Conservation (phyloP, 768 basidiomycete species). For the Podaxis pistillaris region DNA sequence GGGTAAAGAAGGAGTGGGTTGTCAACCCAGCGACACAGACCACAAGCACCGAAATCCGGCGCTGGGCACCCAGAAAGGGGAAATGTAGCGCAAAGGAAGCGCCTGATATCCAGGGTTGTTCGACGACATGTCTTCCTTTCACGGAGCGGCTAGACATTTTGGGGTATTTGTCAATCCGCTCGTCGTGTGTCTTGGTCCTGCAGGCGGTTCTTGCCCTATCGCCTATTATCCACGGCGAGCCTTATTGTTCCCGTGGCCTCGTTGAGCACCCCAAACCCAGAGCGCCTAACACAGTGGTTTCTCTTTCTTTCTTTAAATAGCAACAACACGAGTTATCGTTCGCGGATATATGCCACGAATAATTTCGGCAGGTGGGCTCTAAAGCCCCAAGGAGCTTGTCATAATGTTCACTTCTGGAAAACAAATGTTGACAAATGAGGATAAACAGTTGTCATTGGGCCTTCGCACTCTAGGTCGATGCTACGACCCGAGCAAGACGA, state of each 20-base stretch:
- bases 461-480: not conserved
- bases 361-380: not conserved
- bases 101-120: conserved; percentile 8
- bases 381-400: not conserved
- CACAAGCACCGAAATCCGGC: not conserved
- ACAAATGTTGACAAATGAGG: not conserved
- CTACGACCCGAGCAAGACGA: not conserved
- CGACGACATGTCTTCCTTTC: conserved; percentile 1
- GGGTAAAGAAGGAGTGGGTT: not conserved
- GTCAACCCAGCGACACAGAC: not conserved
- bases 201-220: not conserved
- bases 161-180: not conserved
- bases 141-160: conserved; percentile 11
- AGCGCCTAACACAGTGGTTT: too few species aligned
- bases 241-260: not conserved
- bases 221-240: not conserved
- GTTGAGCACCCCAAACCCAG: not conserved
- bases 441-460: not conserved
- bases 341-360: not conserved
- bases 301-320: too few species aligned
- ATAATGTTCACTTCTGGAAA: not conserved
- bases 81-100: not conserved
- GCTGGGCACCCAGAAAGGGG: not conserved
- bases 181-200: not conserved
- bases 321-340: not conserved